Evolutionary conservation across 305 asterid genomes (phyloP), one percentile per base, ranked within the genome.

Genomic region (Plantago coronopus): DNA sequence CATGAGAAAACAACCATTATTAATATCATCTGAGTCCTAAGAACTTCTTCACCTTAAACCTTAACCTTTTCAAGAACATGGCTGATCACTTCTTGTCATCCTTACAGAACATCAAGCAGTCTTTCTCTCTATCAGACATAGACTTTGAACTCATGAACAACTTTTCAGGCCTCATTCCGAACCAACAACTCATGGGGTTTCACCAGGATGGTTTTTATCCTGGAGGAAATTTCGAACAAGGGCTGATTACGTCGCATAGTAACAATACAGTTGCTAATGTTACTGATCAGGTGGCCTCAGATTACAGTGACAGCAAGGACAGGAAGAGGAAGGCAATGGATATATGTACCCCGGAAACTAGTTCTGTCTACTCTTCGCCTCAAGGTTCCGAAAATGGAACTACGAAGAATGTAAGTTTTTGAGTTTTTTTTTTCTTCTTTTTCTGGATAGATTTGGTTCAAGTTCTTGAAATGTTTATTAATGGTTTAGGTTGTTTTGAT

Each of bases 301-400:
- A 60, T 9, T 72, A 56, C 14, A 56, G 62, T 58, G 76, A 74
- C 54, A 62, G 51, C 3, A 61, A 42, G 0, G 75, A 60, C 4
- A 76, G 65, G 77, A 85, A 81, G 61, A 74, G 95, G 72, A 87
- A 78, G 75, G 69, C 68, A 21, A 54, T 29, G 22, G 78, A 73
- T 11, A 49, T 45, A 37, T 48, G 15, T 19, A 67, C 79, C n/a
- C 81, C 81, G 0, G 83, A 76, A 48, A 77, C 73, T 61, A 78
- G 82, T 49, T 72, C 82, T 17, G 80, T 72, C 0, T 58, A 79
- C 64, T 89, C 97, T 21, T 81, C 89, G 60, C 81, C 82, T 72
- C 87, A 82, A 38, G 73, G 54, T 67, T 87, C 94, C 38, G 80
- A 76, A n/a, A 78, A 48, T 74, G 84, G 75, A 13, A 76, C 40